Evolutionary conservation across 345 rosid genomes (phyloP), one percentile per base, ranked within the genome.

Genomic region (Erysimum cheiranthoides): DNA sequence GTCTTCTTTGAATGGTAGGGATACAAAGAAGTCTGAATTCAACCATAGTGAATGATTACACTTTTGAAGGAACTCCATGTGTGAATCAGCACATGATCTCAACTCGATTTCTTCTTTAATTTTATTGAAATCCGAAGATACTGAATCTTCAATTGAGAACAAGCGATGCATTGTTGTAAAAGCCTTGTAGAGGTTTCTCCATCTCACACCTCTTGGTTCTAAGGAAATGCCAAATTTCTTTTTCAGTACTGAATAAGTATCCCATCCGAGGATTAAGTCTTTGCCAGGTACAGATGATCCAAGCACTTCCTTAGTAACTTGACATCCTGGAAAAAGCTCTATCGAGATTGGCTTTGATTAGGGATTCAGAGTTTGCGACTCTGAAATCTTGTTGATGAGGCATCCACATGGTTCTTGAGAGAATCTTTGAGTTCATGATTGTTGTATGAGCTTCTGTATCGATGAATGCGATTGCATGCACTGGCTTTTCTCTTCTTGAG

Each of bases 81-180:
- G 18, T 3, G 61, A 30, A 1, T 54, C 38, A 0, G 63, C 63
- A 9, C 63, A 59, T 0, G 14, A 59, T 0, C 0, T 0, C 0
- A 0, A 0, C 2, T 9, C 35, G 0, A 59, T 35, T 17, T 59
- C 64, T 5, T 59, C 45, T 10, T 59, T 35, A 0, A 59, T 59
- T 10, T 5, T 35, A 0, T 4, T 4, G 9, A 59, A 59, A 0
- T 10, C 2, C 2, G 4, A 8, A 5, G 0, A 0, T 0, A 2
- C 0, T 5, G 2, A 5, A 0, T 0, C 45, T 9, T 59, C 30
- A 1, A 59, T 59, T 1, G 30, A 5, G 12, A 59, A 59, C 1
- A 59, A 1, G 0, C 28, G 43, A 0, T 45, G 43, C 9, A 35
- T 17, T 0, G 30, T 9, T 4, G 45, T 36, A 3, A 59, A 59